Conservation (phyloP, 2,329 filamentous ascomycete species). For the Pseudogymnoascus sp. region DNA sequence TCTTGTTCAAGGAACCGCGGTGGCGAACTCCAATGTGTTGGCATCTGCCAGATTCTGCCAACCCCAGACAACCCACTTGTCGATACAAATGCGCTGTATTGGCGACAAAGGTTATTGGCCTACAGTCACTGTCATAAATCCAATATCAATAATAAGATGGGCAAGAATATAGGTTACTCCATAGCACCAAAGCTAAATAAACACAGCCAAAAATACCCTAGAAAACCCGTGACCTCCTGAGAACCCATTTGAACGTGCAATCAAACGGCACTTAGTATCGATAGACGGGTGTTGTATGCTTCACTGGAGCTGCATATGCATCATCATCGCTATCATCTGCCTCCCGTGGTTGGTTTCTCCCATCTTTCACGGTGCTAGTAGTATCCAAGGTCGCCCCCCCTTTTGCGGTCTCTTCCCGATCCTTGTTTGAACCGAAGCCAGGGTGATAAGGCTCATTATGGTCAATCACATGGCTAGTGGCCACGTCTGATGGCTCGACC, state of each 20-base stretch:
- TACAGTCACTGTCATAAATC: not conserved
- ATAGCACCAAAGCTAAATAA: not conserved
- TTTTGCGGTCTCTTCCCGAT: conserved; percentile 23
- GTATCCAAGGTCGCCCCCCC: conserved; percentile 24
- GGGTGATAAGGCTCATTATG: conserved; percentile 29
- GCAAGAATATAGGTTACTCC: not conserved
- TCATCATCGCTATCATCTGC: conserved; percentile 16
- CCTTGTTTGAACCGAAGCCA: conserved; percentile 25
- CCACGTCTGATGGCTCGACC: conserved; percentile 1
- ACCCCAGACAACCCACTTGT: not conserved
- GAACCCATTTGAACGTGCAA: not conserved
- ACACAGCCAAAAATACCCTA: not conserved
- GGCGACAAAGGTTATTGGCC: not conserved
- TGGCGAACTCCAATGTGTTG: not conserved
- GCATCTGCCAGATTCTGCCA: not conserved
- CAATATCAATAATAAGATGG: not conserved
- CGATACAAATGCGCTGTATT: not conserved
- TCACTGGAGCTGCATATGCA: conserved; percentile 15
- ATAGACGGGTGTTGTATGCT: conserved; percentile 23
- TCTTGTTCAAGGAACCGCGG: not conserved
- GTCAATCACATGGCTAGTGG: conserved; percentile 7
- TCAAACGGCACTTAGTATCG: conserved; percentile 18
- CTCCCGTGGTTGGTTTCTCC: not conserved
- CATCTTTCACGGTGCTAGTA: conserved; percentile 14
- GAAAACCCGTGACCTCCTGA: not conserved